A percentile compares a stretch with the other conserved stretches of the same genome.
Conservation (phyloP, 768 basidiomycete species). For the Naganishia vaughanmartiniae region DNA sequence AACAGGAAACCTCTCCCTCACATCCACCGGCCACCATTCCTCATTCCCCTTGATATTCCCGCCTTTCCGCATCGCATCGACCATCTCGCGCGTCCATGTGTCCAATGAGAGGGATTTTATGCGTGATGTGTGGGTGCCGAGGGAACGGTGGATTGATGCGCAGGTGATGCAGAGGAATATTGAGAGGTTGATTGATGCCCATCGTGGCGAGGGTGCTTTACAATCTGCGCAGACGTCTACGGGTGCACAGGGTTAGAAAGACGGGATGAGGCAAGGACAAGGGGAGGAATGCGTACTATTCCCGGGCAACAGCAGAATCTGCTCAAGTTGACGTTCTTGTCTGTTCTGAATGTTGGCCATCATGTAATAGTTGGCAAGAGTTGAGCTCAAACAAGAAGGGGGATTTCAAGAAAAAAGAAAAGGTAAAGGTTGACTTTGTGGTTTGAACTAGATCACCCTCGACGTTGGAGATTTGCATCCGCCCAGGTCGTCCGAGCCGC, state of each 20-base stretch:
- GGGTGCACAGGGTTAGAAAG: conserved; percentile 19
- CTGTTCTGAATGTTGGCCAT: conserved; percentile 18
- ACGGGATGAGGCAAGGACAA: not conserved
- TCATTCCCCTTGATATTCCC: conserved; percentile 81
- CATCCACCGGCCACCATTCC: conserved; percentile 78
- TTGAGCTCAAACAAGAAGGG: not conserved
- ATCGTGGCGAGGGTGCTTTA: conserved; percentile 74
- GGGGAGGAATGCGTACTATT: conserved; percentile 61
- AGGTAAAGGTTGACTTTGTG: too few relatives aligned
- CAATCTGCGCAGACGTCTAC: conserved; percentile 89
- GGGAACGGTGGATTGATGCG: conserved; percentile 87
- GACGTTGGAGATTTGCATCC: not conserved
- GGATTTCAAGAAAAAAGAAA: not conserved
- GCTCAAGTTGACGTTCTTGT: conserved; percentile 59
- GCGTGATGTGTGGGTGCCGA: conserved; percentile 89
- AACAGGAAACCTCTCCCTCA: conserved; percentile 73
- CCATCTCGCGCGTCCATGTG: conserved; percentile 26
- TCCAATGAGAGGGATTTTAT: conserved; percentile 54
- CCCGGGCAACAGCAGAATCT: conserved; percentile 69
- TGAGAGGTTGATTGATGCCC: conserved; percentile 80
- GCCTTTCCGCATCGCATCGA: conserved; percentile 64
- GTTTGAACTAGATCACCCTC: too few relatives aligned
- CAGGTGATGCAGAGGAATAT: conserved; percentile 66
- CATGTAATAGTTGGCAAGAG: not conserved
- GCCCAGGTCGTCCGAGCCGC: not conserved